Evolutionary conservation across 169 alveolate species (phyloP).

Genomic region (Neospora caninum): DNA sequence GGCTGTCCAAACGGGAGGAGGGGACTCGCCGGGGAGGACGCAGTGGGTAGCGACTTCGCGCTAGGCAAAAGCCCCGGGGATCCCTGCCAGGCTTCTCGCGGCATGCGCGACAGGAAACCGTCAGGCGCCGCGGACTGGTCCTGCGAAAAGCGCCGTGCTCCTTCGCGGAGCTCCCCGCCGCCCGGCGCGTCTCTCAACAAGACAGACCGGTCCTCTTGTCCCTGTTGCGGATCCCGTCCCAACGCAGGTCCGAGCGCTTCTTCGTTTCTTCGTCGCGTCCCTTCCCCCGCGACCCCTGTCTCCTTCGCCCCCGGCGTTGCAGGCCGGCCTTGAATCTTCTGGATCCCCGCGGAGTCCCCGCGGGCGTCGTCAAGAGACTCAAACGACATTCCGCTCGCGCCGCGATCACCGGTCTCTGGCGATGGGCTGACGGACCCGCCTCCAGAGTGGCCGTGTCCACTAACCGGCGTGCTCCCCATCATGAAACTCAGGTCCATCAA

Average conservation of each 20-base stretch:
- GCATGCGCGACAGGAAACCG: not conserved
- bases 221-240: not conserved
- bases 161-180: not conserved
- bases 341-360: not conserved
- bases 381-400: not conserved
- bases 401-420: not conserved
- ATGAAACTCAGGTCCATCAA: slow-evolving; percentile 40
- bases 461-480: slow-evolving; percentile 25
- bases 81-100: not conserved
- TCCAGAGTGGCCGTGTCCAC: not conserved
- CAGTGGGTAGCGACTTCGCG: not conserved
- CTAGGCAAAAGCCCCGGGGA: not conserved
- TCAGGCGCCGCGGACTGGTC: not conserved
- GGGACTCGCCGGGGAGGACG: not conserved
- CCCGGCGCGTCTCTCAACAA: not conserved
- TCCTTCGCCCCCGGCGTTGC: not conserved
- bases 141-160: not conserved
- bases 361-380: not conserved
- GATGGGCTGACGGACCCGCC: not conserved
- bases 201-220: not conserved
- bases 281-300: too few species aligned
- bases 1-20: not conserved
- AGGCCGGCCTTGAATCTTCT: not conserved
- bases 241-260: not conserved
- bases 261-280: not conserved